Evolutionary conservation across 306 rosid species (phyloP).

Genomic region (Echinosophora koreensis): DNA sequence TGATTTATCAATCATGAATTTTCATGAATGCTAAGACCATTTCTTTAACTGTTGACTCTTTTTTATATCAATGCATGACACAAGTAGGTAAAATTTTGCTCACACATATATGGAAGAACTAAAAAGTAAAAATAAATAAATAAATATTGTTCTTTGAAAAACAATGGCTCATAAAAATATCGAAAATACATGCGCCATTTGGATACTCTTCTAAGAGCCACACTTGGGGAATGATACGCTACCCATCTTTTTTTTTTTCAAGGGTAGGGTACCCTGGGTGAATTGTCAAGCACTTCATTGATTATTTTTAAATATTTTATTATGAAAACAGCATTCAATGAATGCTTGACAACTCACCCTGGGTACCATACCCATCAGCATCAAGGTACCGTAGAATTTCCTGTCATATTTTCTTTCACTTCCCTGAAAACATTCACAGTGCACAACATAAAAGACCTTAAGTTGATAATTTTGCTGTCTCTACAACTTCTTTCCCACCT

Average conservation of each 20-base stretch:
- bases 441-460: constrained; percentile 8
- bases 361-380: not conserved
- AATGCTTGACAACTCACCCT: not conserved
- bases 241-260: not conserved
- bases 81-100: constrained; percentile 24
- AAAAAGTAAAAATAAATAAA: no score
- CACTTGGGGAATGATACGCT: not conserved
- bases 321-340: not conserved
- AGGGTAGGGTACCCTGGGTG: not conserved
- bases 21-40: constrained; percentile 17
- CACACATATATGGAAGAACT: constrained; percentile 12
- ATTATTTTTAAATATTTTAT: no score
- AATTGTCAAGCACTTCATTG: not conserved
- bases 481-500: constrained; percentile 15
- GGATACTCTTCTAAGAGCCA: not conserved
- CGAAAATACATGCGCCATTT: not conserved
- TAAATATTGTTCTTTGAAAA: constrained; percentile 1
- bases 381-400: no score
- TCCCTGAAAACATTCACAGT: constrained; percentile 28
- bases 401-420: not conserved
- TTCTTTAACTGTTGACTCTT: constrained; percentile 16
- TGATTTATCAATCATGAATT: constrained; percentile 8
- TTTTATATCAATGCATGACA: constrained; percentile 8
- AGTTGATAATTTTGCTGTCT: constrained; percentile 16
- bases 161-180: not conserved